A percentile compares a stretch with the other conserved stretches of the same genome.
Conservation (phyloP, 345 rosid species). For the Eucalyptus regnans region DNA sequence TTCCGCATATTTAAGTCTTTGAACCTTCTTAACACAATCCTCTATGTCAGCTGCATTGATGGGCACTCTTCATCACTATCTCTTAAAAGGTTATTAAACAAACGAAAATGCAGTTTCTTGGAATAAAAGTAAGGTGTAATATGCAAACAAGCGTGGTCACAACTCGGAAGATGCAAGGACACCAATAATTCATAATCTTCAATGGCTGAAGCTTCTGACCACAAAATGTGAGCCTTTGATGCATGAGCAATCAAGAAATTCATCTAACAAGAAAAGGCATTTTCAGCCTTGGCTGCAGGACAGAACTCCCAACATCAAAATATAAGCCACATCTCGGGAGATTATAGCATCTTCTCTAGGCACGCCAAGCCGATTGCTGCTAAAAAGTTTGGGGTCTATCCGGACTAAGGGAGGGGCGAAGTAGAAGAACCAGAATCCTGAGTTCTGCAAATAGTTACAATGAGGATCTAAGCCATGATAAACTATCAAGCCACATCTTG, state of each 20-base stretch:
- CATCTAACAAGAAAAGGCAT: neutral
- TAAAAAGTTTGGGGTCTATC: neutral
- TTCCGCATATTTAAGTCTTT: slow-evolving; percentile 56
- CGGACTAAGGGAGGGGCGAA: neutral
- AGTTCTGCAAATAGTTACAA: neutral
- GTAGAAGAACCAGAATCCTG: neutral
- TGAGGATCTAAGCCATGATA: neutral
- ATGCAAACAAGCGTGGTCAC: neutral
- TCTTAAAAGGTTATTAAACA: neutral
- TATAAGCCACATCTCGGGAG: neutral
- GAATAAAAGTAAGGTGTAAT: neutral
- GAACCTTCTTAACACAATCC: slow-evolving; percentile 55
- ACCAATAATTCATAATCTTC: neutral
- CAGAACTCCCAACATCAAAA: neutral
- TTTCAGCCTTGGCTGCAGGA: neutral
- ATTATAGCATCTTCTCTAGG: neutral
- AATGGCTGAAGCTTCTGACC: neutral
- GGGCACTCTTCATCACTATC: slow-evolving; percentile 4
- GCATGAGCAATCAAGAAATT: neutral
- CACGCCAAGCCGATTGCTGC: neutral
- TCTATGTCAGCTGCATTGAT: slow-evolving; percentile 57
- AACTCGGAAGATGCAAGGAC: neutral
- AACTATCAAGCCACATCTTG: neutral
- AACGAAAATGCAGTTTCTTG: neutral
- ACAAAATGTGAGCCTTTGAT: neutral